Percentiles rank a stretch among this genome's conserved stretches.
Evolutionary conservation across 2,329 filamentous ascomycete genomes (phyloP).

Genomic region (Lecanicillium sp.): DNA sequence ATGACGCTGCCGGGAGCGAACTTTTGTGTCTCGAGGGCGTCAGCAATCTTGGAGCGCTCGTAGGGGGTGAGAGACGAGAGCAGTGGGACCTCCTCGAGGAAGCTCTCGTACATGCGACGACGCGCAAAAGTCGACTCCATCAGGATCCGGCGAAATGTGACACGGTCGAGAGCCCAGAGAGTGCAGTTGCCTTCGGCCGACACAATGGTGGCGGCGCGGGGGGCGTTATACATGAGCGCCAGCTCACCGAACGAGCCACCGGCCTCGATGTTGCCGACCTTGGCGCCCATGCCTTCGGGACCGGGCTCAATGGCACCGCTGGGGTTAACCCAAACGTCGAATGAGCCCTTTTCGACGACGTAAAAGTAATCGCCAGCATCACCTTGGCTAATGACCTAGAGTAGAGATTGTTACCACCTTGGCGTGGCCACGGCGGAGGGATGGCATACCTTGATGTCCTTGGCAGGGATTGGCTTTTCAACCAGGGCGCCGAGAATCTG

Average conservation of each 20-base stretch:
- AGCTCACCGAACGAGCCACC: conserved; percentile 95
- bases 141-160: conserved; percentile 94
- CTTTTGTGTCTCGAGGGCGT: conserved; percentile 88
- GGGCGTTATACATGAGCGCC: conserved; percentile 97
- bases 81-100: conserved; percentile 88
- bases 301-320: conserved; percentile 74
- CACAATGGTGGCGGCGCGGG: conserved; percentile 87
- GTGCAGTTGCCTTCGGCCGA: conserved; percentile 73
- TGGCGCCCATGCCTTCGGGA: conserved; percentile 71
- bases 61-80: conserved; percentile 79
- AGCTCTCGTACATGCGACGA: conserved; percentile 93
- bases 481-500: conserved; percentile 86
- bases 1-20: conserved; percentile 74
- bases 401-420: conserved; percentile 20
- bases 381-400: conserved; percentile 86
- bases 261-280: conserved; percentile 74
- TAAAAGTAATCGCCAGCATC: conserved; percentile 98
- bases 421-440: not conserved
- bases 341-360: conserved; percentile 83
- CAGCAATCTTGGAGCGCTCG: conserved; percentile 94
- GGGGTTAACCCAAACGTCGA: conserved; percentile 85
- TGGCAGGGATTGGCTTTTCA: conserved; percentile 92
- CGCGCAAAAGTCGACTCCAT: conserved; percentile 98
- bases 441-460: conserved; percentile 61
- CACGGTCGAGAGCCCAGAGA: conserved; percentile 88